These are phyloP conservation scores for Beta vulgaris DNA, from an alignment of 148 eudicot genomes.

Conservation along the genomic window DNA sequence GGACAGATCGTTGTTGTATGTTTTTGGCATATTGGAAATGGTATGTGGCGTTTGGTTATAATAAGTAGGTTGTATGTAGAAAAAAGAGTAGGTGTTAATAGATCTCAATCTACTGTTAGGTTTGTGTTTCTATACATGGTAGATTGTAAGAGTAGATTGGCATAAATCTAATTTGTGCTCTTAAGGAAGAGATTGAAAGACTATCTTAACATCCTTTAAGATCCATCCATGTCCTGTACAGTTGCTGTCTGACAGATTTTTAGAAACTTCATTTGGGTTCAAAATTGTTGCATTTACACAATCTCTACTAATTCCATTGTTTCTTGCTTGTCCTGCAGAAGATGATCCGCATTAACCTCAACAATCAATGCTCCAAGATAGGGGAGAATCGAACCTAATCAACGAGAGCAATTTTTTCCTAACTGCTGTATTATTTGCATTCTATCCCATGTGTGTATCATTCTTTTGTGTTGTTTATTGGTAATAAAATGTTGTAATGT, in stretches of 20 bases:
- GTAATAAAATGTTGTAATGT: constrained; percentile 15
- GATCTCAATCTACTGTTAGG: too few species aligned
- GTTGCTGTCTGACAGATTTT: not conserved
- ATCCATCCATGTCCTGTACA: not conserved
- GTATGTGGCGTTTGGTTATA: too few species aligned
- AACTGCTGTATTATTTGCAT: constrained; percentile 4
- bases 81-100: too few species aligned
- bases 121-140: too few species aligned
- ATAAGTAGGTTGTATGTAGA: too few species aligned
- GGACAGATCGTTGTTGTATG: too few species aligned
- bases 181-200: not conserved
- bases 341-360: not conserved
- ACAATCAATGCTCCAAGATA: not conserved
- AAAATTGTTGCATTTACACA: too few species aligned
- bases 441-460: not conserved
- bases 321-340: not conserved
- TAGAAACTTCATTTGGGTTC: not conserved
- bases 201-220: not conserved
- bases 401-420: not conserved
- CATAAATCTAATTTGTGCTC: not conserved
- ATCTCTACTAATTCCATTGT: not conserved
- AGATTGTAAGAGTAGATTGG: too few species aligned
- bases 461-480: not conserved
- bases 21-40: too few species aligned
- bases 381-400: constrained; percentile 1